Percentiles rank a stretch among this genome's conserved stretches.
Conservation (phyloP, 345 rosid genomes). For the Eucalyptus urophylla region DNA sequence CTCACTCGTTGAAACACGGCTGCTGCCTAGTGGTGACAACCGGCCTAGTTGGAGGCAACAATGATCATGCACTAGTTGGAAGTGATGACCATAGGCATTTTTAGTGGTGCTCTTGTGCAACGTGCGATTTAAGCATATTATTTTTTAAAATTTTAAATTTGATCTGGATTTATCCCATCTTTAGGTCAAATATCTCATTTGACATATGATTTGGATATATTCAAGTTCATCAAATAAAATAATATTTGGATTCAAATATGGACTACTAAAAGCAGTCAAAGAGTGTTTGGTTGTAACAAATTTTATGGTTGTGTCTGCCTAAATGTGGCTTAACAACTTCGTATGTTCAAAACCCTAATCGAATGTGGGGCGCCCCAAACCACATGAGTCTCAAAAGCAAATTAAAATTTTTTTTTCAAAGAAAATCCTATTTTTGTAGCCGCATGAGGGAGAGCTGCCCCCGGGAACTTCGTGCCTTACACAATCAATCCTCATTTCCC, state of each 20-base stretch:
- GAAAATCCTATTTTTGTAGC: neutral
- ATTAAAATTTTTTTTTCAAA: neutral
- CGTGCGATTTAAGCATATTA: neutral
- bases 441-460: neutral
- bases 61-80: neutral
- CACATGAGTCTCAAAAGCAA: neutral
- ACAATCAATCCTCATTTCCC: neutral
- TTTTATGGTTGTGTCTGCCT: neutral
- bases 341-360: neutral
- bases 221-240: rapidly evolving
- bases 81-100: neutral
- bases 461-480: neutral
- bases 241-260: too few species aligned
- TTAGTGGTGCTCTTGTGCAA: neutral
- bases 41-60: neutral
- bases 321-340: neutral
- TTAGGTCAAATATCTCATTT: too few species aligned
- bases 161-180: rapidly evolving
- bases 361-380: neutral
- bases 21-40: rapidly evolving
- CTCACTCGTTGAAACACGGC: neutral
- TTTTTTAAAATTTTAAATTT: neutral
- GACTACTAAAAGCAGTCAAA: neutral
- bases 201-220: rapidly evolving
- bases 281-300: neutral